Conservation (phyloP, 495 filamentous ascomycete genomes). For the Lasiosphaeria hispida region DNA sequence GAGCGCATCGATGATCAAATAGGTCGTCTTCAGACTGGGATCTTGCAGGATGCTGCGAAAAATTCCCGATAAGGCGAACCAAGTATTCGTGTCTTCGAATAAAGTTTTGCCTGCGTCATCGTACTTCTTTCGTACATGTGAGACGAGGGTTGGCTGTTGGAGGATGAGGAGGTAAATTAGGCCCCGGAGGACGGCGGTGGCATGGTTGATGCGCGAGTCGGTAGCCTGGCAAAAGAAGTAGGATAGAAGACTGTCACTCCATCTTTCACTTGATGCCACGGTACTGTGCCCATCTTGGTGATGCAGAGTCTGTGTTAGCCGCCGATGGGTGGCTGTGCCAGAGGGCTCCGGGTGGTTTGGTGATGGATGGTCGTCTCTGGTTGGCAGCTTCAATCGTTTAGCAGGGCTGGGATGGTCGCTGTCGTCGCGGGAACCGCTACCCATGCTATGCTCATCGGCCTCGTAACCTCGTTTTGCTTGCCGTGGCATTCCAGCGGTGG, state of each 20-base stretch:
- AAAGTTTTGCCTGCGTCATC: constrained; percentile 26
- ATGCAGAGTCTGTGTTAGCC: too few species aligned
- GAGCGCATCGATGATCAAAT: constrained; percentile 46
- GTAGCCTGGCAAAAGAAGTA: constrained; percentile 52
- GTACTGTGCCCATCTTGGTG: background rate
- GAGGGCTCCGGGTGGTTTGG: too few species aligned
- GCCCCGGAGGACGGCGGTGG: constrained; percentile 32
- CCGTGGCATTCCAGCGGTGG: too few species aligned
- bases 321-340: too few species aligned
- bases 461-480: too few species aligned
- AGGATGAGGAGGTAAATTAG: constrained; percentile 32
- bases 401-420: too few species aligned
- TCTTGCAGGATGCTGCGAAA: constrained; percentile 33
- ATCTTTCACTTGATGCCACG: too few species aligned
- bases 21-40: constrained; percentile 19
- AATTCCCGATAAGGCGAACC: constrained; percentile 25
- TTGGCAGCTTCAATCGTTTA: too few species aligned
- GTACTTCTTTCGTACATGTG: constrained; percentile 26
- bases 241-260: too few species aligned
- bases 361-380: background rate
- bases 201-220: constrained; percentile 32
- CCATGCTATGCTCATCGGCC: too few species aligned
- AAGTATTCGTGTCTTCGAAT: constrained; percentile 34
- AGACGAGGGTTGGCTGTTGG: constrained; percentile 28
- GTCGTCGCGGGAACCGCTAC: too few species aligned